Conservation (phyloP, 768 basidiomycete species). For the Udeniomyces megalosporus region DNA sequence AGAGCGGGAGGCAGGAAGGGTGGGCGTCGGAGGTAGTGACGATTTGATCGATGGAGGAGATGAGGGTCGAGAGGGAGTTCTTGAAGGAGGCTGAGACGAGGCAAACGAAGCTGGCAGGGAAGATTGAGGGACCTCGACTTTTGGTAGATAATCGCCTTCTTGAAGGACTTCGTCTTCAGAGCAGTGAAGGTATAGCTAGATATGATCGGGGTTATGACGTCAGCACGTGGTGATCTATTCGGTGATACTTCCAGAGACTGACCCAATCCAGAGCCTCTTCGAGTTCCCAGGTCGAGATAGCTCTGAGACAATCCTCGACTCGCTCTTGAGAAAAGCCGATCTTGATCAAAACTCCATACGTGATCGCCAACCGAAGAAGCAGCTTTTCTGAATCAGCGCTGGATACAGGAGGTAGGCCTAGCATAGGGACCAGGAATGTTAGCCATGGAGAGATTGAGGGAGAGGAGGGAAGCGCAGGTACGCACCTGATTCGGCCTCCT, state of each 20-base stretch:
- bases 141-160: conserved; percentile 20
- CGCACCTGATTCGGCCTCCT: conserved; percentile 2
- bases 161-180: conserved; percentile 25
- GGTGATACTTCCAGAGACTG: no score
- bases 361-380: conserved; percentile 52
- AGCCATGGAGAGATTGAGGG: background rate
- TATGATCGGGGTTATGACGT: background rate
- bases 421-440: background rate
- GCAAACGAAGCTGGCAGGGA: no score
- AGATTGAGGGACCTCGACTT: background rate
- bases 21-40: background rate
- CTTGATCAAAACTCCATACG: conserved; percentile 62
- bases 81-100: no score
- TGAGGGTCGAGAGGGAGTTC: background rate
- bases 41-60: background rate
- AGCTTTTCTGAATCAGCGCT: conserved; percentile 43
- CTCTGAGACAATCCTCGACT: conserved; percentile 53
- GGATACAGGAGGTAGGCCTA: background rate
- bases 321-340: conserved; percentile 56
- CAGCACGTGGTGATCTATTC: no score
- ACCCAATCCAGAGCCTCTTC: conserved; percentile 91
- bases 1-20: no score
- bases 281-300: conserved; percentile 49
- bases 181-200: conserved; percentile 26
- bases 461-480: background rate